Conservation (phyloP, 306 rosid genomes). For the peach (Prunus persica) region DNA sequence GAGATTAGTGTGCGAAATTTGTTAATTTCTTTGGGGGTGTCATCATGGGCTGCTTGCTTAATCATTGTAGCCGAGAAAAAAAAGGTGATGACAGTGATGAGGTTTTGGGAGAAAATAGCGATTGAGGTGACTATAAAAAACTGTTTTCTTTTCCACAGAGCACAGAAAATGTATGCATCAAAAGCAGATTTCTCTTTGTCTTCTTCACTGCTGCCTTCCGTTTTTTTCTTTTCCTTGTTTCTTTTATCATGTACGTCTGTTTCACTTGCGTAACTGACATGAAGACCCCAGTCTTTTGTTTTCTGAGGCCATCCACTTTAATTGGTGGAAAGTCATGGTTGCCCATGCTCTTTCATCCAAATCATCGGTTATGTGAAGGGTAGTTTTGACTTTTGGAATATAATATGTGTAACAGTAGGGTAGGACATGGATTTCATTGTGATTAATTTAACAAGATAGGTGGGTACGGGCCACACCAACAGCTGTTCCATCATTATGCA, state of each 20-base stretch:
- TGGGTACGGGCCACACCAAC: not conserved
- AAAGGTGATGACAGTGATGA: no score
- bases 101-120: not conserved
- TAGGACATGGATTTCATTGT: no score
- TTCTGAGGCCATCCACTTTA: not conserved
- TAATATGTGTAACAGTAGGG: not conserved
- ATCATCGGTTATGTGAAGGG: not conserved
- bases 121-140: slow-evolving; percentile 4
- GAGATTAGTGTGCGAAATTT: not conserved
- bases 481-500: slow-evolving; percentile 11
- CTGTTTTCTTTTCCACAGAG: not conserved
- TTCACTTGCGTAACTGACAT: slow-evolving; percentile 15
- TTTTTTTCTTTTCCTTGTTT: no score
- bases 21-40: not conserved
- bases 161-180: not conserved
- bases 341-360: not conserved
- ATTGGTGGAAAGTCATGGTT: not conserved
- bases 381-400: slow-evolving; percentile 1
- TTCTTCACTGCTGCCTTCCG: not conserved
- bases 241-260: not conserved
- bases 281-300: not conserved
- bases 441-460: not conserved
- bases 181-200: not conserved
- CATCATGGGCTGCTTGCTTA: not conserved
- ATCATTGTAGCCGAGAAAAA: not conserved